Evolutionary conservation across 345 rosid species (phyloP).

Genomic region (Salix koriyanagi): DNA sequence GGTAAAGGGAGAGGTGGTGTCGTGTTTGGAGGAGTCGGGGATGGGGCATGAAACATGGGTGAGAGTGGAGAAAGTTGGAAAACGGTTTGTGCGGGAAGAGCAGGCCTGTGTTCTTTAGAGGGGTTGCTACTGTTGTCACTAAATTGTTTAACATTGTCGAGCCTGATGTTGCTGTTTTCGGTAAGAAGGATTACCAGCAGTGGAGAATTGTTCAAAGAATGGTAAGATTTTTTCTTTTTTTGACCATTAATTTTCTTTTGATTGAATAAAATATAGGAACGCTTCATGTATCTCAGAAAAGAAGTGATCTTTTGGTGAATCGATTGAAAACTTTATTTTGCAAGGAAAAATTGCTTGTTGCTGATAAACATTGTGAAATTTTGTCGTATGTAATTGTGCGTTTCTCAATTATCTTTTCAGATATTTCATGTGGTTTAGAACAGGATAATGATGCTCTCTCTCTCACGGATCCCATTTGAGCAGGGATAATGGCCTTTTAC

Average conservation of each 20-base stretch:
- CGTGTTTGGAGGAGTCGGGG: conserved; percentile 62
- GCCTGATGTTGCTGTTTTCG: conserved; percentile 77
- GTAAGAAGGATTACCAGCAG: conserved; percentile 90
- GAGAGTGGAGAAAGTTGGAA: conserved; percentile 77
- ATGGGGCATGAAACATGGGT: conserved; percentile 91
- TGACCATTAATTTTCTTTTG: too few relatives aligned
- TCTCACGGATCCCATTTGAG: too few relatives aligned
- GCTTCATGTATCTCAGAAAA: background rate
- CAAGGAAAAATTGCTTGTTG: too few relatives aligned
- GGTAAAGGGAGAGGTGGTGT: conserved; percentile 30
- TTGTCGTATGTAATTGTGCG: too few relatives aligned
- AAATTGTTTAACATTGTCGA: conserved; percentile 86
- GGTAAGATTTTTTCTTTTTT: conserved; percentile 34
- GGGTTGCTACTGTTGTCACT: conserved; percentile 73
- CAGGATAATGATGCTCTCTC: too few relatives aligned
- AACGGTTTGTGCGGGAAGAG: conserved; percentile 87
- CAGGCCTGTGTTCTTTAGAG: conserved; percentile 84
- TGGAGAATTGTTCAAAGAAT: conserved; percentile 63
- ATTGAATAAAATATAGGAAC: too few relatives aligned
- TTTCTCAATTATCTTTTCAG: too few relatives aligned
- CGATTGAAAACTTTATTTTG: too few relatives aligned
- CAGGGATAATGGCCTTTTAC: too few relatives aligned
- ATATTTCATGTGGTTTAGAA: too few relatives aligned
- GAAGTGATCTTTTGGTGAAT: too few relatives aligned
- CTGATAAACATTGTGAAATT: too few relatives aligned